Evolutionary conservation across 805 yeast genomes (phyloP), one percentile per base, ranked within the genome.

Genomic region (Myxozyma geophila): DNA sequence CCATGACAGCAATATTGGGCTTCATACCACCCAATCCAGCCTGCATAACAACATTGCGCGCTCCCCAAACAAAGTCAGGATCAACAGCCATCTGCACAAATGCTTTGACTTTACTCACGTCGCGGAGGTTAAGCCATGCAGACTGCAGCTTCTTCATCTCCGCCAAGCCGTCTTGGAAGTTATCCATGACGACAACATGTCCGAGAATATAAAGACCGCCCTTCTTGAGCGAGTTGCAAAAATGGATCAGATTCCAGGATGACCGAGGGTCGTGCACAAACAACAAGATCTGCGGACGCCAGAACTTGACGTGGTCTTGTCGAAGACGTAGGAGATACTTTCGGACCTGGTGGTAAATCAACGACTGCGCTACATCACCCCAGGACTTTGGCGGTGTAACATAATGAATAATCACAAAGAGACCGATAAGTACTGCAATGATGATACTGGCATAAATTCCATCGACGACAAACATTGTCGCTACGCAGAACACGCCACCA

Each of bases 11-110:
- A 58, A 95, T 92, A 73, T 95, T 95, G 1, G 99, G 99, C 71
- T 85, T 88, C 99, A 95, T 95, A 12, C 97, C 98, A 7, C 99
- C 99, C n/a, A 95, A 79, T 0, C 99, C 99, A 2, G 96, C 89
- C 0, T 98, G 98, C 64, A 93, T 75, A 63, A 85, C 92, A 9
- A 95, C 92, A 73, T 93, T 93, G 66, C 99, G 80, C 0, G 91
- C 96, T 33, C 99, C 98, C 98, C 98, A 93, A 0, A 92, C 88
- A 48, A 95, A 80, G 1, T 88, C 83, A 0, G 97, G 92, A 0
- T 96, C 96, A 10, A 92, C 82, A 0, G 93, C 90, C 54, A 95
- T 85, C 73, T 95, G 99, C 7, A 95, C 95, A 80, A 95, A 95
- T 0, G 98, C 98, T 74, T 95, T 95, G 60, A 95, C 84, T 40